These are phyloP conservation scores for Rhizopogon salebrosus DNA, from an alignment of 768 basidiomycete genomes.

Conservation along the genomic window DNA sequence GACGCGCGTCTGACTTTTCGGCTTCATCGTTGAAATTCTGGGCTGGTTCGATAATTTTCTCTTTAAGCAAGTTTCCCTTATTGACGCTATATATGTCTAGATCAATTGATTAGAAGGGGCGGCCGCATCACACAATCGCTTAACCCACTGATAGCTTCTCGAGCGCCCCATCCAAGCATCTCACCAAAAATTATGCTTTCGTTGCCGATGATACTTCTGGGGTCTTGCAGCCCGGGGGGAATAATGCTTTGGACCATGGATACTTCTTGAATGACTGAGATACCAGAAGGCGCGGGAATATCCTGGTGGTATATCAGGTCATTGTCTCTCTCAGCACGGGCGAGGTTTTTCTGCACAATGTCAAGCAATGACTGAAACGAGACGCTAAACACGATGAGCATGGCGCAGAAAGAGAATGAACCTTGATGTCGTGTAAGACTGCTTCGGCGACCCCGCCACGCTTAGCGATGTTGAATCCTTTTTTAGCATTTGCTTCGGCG, in stretches of 20 bases:
- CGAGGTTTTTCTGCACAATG: conserved; percentile 58
- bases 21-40: conserved; percentile 57
- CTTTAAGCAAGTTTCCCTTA: conserved; percentile 63
- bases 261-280: conserved; percentile 59
- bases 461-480: conserved; percentile 62
- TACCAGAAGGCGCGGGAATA: conserved; percentile 66
- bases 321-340: conserved; percentile 84
- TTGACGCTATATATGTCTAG: conserved; percentile 84
- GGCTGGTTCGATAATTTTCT: conserved; percentile 56
- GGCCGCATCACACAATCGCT: not conserved
- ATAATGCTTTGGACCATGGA: conserved; percentile 58
- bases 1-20: conserved; percentile 45
- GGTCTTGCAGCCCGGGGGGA: conserved; percentile 54
- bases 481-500: conserved; percentile 64
- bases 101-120: not conserved
- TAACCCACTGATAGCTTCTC: conserved; percentile 72
- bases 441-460: conserved; percentile 54
- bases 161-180: conserved; percentile 81
- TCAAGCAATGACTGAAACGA: conserved; percentile 65
- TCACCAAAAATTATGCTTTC: conserved; percentile 64
- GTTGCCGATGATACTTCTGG: conserved; percentile 46
- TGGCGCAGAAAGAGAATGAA: conserved; percentile 23
- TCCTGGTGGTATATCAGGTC: conserved; percentile 93
- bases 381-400: not conserved
- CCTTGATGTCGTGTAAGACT: conserved; percentile 79